Evolutionary conservation across 371 early-diverging fungal species (phyloP).

Genomic region (Quaeritorhiza haematococci): DNA sequence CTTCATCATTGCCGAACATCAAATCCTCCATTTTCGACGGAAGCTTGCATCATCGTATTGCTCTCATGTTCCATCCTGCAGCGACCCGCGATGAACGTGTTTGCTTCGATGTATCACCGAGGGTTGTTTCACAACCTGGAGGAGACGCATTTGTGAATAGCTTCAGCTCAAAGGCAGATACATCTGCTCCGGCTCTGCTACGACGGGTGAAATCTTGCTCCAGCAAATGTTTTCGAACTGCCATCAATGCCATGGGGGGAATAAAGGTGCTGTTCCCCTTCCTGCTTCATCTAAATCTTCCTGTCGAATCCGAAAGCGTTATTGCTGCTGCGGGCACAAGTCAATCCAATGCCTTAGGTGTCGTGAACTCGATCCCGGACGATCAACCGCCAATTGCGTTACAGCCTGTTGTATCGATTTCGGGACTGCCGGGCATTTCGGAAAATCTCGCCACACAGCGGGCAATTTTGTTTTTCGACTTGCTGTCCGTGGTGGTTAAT

Average conservation of each 20-base stretch:
- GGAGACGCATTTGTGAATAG: constrained; percentile 16
- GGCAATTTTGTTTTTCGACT: constrained; percentile 28
- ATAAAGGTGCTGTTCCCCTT: constrained; percentile 45
- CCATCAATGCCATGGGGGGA: constrained; percentile 47
- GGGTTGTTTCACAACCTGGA: neutral
- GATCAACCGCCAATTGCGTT: too few relatives aligned
- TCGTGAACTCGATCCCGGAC: too few relatives aligned
- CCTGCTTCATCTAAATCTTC: constrained; percentile 35
- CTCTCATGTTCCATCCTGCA: constrained; percentile 32
- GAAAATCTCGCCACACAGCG: too few relatives aligned
- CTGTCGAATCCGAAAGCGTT: constrained; percentile 21
- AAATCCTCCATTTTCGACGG: constrained; percentile 8
- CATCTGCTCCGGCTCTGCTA: too few relatives aligned
- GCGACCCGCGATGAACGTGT: constrained; percentile 12
- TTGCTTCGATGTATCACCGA: constrained; percentile 29
- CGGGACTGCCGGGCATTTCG: too few relatives aligned
- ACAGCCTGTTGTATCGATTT: too few relatives aligned
- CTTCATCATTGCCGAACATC: too few relatives aligned
- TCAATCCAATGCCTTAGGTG: too few relatives aligned
- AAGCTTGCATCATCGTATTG: constrained; percentile 29
- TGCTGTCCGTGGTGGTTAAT: constrained; percentile 32
- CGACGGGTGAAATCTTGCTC: too few relatives aligned
- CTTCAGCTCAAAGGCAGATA: too few relatives aligned
- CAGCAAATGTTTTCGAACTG: constrained; percentile 41
- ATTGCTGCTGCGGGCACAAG: too few relatives aligned